Conservation (phyloP, 2,329 filamentous ascomycete genomes). For the Ophiostoma perfectum region DNA sequence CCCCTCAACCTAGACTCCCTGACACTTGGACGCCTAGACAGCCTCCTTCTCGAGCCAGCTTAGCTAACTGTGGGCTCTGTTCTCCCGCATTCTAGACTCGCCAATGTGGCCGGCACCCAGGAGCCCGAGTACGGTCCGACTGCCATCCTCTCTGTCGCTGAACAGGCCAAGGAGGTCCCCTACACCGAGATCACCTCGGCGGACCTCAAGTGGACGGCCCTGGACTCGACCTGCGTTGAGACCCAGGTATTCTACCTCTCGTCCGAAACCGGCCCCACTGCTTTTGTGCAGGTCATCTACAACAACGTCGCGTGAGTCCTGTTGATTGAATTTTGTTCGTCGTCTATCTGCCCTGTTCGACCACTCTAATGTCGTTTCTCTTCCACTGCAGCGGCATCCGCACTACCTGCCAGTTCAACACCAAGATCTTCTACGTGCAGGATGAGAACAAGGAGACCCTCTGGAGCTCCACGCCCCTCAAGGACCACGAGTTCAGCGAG, state of each 20-base stretch:
- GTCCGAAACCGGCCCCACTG: constrained; percentile 69
- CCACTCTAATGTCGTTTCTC: no score
- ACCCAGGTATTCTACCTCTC: constrained; percentile 92
- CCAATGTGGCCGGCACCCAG: constrained; percentile 86
- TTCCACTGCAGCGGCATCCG: constrained; percentile 64
- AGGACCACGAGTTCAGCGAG: constrained; percentile 76
- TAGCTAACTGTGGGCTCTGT: background rate
- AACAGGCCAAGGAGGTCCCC: constrained; percentile 70
- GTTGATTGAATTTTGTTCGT: background rate
- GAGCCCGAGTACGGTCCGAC: constrained; percentile 91
- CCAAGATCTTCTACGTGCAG: constrained; percentile 76
- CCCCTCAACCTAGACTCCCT: background rate
- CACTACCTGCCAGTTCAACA: constrained; percentile 89
- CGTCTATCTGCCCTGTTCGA: no score
- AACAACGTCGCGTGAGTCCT: constrained; percentile 78
- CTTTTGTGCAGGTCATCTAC: constrained; percentile 88
- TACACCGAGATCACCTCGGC: constrained; percentile 74
- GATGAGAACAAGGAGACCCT: constrained; percentile 66
- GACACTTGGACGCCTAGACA: background rate
- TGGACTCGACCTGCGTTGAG: constrained; percentile 85
- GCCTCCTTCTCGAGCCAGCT: no score
- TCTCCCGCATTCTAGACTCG: constrained; percentile 44
- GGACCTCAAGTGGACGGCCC: constrained; percentile 74
- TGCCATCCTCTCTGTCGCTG: constrained; percentile 78
- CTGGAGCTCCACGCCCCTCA: constrained; percentile 78